These are phyloP conservation scores for Aspergillus novofumigatus DNA, from an alignment of 2,329 filamentous ascomycete genomes.

Conservation along the genomic window DNA sequence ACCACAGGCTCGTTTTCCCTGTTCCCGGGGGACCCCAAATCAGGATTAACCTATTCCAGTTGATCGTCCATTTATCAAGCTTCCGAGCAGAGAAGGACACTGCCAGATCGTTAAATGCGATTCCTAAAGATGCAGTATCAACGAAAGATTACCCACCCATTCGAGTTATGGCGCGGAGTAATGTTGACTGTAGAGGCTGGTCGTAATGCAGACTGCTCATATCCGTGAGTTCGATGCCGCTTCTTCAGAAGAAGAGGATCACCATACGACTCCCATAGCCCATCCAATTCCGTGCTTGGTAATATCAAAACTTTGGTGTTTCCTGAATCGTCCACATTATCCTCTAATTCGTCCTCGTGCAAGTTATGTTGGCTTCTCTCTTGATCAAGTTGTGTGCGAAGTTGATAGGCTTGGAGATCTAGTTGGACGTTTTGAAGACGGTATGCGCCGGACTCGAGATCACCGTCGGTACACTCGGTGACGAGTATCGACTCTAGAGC, in stretches of 20 bases:
- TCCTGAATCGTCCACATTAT: slow-evolving; percentile 21
- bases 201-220: slow-evolving; percentile 39
- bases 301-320: slow-evolving; percentile 33
- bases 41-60: slow-evolving; percentile 59
- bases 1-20: slow-evolving; percentile 65
- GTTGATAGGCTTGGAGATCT: slow-evolving; percentile 42
- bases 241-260: neutral
- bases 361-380: slow-evolving; percentile 20
- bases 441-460: slow-evolving; percentile 23
- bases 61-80: slow-evolving; percentile 36
- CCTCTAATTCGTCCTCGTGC: slow-evolving; percentile 10
- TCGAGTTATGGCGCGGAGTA: slow-evolving; percentile 39
- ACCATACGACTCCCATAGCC: slow-evolving; percentile 42
- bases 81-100: slow-evolving; percentile 30
- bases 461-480: slow-evolving; percentile 35
- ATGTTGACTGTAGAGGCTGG: slow-evolving; percentile 36
- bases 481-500: slow-evolving; percentile 34
- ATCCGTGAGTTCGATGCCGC: neutral
- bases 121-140: neutral
- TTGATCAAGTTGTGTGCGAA: slow-evolving; percentile 22
- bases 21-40: slow-evolving; percentile 93
- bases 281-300: slow-evolving; percentile 38
- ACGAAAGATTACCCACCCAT: slow-evolving; percentile 26
- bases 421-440: slow-evolving; percentile 32
- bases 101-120: slow-evolving; percentile 6